A percentile compares a stretch with the other conserved stretches of the same genome.
Evolutionary conservation across 164 flowering plant species (phyloP).

Genomic region (Vitis rupestris): DNA sequence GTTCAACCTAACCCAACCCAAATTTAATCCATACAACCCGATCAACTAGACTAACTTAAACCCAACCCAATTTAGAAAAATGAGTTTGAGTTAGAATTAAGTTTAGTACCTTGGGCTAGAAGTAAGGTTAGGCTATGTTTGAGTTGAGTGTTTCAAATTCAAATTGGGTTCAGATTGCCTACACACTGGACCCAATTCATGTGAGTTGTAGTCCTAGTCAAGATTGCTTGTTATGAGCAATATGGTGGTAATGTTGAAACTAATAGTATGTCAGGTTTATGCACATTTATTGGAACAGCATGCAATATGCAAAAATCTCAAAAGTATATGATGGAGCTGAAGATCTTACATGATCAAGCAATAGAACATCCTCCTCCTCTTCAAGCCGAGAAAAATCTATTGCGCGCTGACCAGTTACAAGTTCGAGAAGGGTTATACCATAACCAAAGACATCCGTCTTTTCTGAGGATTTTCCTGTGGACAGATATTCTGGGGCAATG

Average conservation of each 20-base stretch:
- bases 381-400: conserved; percentile 60
- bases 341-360: conserved; percentile 60
- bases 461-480: conserved; percentile 61
- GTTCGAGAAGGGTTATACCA: conserved; percentile 61
- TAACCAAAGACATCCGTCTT: conserved; percentile 67
- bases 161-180: no score
- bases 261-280: background rate
- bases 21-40: no score
- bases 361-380: conserved; percentile 63
- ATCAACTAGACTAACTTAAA: no score
- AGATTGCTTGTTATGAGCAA: no score
- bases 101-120: no score
- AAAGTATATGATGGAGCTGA: background rate
- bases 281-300: background rate
- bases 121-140: no score
- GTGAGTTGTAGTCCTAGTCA: no score
- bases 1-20: no score
- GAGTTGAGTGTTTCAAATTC: no score
- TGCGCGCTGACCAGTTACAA: conserved; percentile 69
- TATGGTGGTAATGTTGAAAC: background rate
- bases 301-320: background rate
- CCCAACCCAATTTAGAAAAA: no score
- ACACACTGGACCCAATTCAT: no score
- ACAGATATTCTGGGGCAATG: conserved; percentile 62
- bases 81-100: no score